These are phyloP conservation scores for Cystoisospora suis DNA, from an alignment of 169 alveolate species.

Conservation along the genomic window DNA sequence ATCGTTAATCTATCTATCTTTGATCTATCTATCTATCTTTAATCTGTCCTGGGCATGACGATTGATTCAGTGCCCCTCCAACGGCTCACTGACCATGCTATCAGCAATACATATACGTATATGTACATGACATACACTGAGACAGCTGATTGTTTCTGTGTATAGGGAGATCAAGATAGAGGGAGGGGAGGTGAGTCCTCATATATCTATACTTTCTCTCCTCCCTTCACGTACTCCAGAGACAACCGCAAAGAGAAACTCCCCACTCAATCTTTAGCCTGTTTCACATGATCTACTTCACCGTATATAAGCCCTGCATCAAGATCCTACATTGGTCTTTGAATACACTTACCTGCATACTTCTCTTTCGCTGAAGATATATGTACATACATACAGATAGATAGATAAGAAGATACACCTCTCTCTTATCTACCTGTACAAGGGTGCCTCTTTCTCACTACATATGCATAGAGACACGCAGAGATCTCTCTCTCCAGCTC, in stretches of 20 bases:
- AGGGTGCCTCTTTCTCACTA: not conserved
- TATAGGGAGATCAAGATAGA: too few species aligned
- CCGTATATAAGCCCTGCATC: too few species aligned
- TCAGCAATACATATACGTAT: not conserved
- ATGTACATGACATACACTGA: not conserved
- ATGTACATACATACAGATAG: not conserved
- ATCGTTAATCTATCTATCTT: too few species aligned
- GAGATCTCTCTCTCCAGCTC: not conserved
- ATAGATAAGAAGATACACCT: not conserved
- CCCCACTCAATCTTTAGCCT: too few species aligned
- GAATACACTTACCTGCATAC: not conserved
- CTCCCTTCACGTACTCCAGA: too few species aligned
- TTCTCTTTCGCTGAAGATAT: not conserved
- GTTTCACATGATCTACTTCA: too few species aligned
- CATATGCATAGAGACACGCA: not conserved
- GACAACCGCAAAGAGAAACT: too few species aligned
- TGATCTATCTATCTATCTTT: too few species aligned
- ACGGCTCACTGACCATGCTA: too few species aligned
- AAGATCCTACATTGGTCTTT: not conserved
- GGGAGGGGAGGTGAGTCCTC: not conserved
- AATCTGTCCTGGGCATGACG: too few species aligned
- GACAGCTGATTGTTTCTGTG: not conserved
- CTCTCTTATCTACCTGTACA: not conserved
- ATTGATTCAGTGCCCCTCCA: too few species aligned
- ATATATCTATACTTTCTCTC: too few species aligned